phyloP scores from a whole-genome alignment of 345 rosid genomes.

The Pugionium cornutum region DNA sequence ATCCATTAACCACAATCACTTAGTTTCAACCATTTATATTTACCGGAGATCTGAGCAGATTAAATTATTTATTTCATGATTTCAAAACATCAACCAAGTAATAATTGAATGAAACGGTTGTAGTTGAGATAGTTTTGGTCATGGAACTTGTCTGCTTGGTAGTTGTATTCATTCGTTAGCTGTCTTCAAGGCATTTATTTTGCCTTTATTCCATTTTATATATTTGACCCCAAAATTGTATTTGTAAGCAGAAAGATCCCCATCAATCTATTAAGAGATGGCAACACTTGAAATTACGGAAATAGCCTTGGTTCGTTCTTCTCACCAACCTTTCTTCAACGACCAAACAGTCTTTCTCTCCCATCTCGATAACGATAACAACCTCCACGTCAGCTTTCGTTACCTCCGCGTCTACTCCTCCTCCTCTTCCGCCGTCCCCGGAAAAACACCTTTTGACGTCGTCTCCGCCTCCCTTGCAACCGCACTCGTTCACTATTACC shows the following conservation, averaged over 20 bases:
- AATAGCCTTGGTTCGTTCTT: constrained; percentile 53
- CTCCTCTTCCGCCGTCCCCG: constrained; percentile 42
- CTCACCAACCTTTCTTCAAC: constrained; percentile 47
- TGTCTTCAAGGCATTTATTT: constrained; percentile 31
- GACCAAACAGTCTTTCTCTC: constrained; percentile 66
- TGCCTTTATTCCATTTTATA: constrained; percentile 10
- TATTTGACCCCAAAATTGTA: constrained; percentile 9
- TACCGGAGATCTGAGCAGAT: no score
- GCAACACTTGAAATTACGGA: constrained; percentile 48
- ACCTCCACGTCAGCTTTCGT: constrained; percentile 70
- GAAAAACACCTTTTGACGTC: constrained; percentile 38
- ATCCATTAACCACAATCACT: no score
- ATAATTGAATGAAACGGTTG: neutral
- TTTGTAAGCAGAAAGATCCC: neutral
- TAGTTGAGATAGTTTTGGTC: constrained; percentile 19
- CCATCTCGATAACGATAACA: constrained; percentile 67
- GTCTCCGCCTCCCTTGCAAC: constrained; percentile 55
- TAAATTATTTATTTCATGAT: no score
- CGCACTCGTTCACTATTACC: constrained; percentile 66
- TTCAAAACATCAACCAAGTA: no score
- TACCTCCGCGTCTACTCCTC: constrained; percentile 65
- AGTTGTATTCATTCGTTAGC: constrained; percentile 23
- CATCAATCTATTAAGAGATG: no score
- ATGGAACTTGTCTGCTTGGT: constrained; percentile 32
- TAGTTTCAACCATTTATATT: no score